Evolutionary conservation across 1,139 yeast species (phyloP), one percentile per base, ranked within the genome.

Genomic region (Diutina scorzettiae): DNA sequence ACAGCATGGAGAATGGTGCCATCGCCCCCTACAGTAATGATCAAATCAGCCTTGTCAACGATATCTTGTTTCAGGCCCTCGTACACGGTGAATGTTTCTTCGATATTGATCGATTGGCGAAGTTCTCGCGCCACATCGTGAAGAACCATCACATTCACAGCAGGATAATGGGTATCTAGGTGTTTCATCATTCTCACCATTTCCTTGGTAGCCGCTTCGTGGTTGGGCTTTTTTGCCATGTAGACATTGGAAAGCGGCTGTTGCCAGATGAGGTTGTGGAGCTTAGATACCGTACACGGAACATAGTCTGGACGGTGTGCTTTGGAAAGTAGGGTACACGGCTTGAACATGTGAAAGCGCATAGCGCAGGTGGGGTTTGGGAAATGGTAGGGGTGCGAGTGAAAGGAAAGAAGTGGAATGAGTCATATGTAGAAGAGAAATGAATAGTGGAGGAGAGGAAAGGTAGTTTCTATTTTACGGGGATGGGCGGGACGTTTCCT

Each of bases 1-100:
- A 73, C 79, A 0, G 89, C 91, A 46, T 83, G 73, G 41, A 89
- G 61, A 47, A 89, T 86, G 0, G 97, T 89, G 9, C 97, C 98
- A 57, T 89, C 98, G 11, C 98, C 98, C 8, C 97, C 97, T 31
- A 89, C 60, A 0, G 96, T 84, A 12, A 89, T 86, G 37, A 89
- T 62, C 41, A 87, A 59, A 54, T 89, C 97, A 1, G 79, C 69
- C 47, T 69, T 69, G 36, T 56, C 49, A 8, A 77, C 71, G 24
- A 87, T 76, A 5, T 78, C 81, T 8, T 64, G 62, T 12, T 34
- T 34, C 28, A 23, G 29, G 4, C 39, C 39, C 12, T 34, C 39
- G 11, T 34, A 34, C 4, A 34, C 16, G n/a, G 29, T 23, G 16
- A 34, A 18, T 20, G n/a, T 20, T 9, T 21, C 28, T 8, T 12